Evolutionary conservation across 768 basidiomycete genomes (phyloP), one percentile per base, ranked within the genome.

Genomic region (Hericium erinaceus): DNA sequence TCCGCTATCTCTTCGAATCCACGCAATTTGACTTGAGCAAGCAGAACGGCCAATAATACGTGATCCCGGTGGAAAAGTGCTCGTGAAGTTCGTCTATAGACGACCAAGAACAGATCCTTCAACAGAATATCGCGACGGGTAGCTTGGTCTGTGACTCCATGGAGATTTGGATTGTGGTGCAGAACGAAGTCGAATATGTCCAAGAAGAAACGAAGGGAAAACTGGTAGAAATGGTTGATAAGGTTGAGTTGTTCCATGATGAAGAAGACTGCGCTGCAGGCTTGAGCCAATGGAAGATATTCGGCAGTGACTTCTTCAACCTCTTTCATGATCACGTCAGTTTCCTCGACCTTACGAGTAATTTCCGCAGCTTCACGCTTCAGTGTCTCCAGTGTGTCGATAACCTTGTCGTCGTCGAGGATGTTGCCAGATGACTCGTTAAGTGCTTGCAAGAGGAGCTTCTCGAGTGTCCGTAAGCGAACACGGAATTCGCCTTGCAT

Each of bases 391-490:
- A 99, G 74, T 3, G 95, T 98, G 58, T 90, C 83, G 61, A 99
- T 98, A 64, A 99, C 97, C 71, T 95, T 95, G 77, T 99, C 97
- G 66, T 99, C 95, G 61, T 99, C 97, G 37, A 99, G 80, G 64
- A 99, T 98, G 70, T 97, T 98, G 56, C 97, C 97, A 0, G 85
- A 81, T 0, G 95, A 98, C 62, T 98, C 95, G 67, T 98, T 99
- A 58, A 98, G 81, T 9, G 95, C 95, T 69, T 95, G 92, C 2
- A 98, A 75, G 12, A 98, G 80, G 15, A 95, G 77, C 70, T 92
- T 92, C 71, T 99, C 97, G 40, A 98, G 79, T 6, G 92, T 92
- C 52, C 93, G 83, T 53, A 98, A 81, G 3, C 94, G 87, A 20
- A 98, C 80, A 18, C 90, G 82, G 84, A 98, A 98, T 75, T 98